Percentiles rank a stretch among this genome's conserved stretches.
Conservation (phyloP, 352 stramenopile genomes). For the Pythium dissotocum region DNA sequence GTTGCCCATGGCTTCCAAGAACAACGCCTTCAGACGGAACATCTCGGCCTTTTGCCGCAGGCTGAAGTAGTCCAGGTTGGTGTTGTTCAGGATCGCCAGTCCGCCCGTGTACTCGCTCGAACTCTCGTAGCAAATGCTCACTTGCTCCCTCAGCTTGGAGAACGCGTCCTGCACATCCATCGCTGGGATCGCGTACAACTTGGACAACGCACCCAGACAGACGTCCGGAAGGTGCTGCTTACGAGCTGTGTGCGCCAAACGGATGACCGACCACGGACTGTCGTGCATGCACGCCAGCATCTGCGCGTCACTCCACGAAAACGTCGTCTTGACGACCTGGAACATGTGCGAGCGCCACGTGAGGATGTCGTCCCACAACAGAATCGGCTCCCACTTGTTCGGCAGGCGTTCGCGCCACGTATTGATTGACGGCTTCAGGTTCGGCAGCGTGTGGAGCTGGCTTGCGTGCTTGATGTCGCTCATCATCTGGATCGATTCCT, state of each 20-base stretch:
- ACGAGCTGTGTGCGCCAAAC: conserved; percentile 86
- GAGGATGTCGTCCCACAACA: conserved; percentile 93
- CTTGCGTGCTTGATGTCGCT: conserved; percentile 84
- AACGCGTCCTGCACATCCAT: conserved; percentile 95
- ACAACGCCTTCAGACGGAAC: conserved; percentile 91
- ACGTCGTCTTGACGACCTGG: conserved; percentile 87
- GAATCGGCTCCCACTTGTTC: conserved; percentile 93
- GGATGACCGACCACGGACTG: conserved; percentile 92
- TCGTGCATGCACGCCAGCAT: conserved; percentile 92
- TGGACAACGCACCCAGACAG: conserved; percentile 80
- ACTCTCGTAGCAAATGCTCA: conserved; percentile 92
- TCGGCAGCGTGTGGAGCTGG: conserved; percentile 80
- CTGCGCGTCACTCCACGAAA: conserved; percentile 86
- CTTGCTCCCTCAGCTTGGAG: conserved; percentile 91
- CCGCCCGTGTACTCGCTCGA: conserved; percentile 85
- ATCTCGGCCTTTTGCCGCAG: conserved; percentile 91
- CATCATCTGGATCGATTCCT: conserved; percentile 93
- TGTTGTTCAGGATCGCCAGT: conserved; percentile 92
- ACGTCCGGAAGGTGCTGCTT: conserved; percentile 91
- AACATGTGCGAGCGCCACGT: conserved; percentile 94
- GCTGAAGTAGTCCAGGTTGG: conserved; percentile 93
- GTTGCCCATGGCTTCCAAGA: conserved; percentile 83
- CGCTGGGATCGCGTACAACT: conserved; percentile 85
- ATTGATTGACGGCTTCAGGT: conserved; percentile 91
- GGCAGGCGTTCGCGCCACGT: conserved; percentile 92